phyloP scores from a whole-genome alignment of 805 yeast species.

The Kuraishia cidri region DNA sequence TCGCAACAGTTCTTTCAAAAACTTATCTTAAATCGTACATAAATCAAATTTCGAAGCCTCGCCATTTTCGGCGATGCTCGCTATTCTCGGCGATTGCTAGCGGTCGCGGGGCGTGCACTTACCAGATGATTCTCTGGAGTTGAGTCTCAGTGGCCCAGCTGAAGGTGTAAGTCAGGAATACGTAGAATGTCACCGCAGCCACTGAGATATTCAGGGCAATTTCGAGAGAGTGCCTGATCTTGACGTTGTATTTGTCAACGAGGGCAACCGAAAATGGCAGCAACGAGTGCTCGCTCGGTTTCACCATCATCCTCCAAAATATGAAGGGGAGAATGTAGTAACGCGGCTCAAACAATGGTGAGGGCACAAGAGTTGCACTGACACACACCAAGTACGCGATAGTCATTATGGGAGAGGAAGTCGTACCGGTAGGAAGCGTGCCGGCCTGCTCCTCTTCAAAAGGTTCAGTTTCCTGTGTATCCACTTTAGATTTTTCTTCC shows the following conservation, averaged over 20 bases:
- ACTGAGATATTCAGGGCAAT: conserved; percentile 52
- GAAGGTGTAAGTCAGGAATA: conserved; percentile 59
- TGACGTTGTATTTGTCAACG: too few species aligned
- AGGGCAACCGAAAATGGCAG: too few species aligned
- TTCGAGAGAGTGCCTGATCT: conserved; percentile 39
- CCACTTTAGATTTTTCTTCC: conserved; percentile 2
- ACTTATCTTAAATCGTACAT: too few species aligned
- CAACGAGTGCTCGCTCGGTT: too few species aligned
- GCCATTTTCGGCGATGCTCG: too few species aligned
- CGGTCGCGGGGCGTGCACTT: too few species aligned
- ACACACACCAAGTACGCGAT: conserved; percentile 44
- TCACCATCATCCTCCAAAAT: conserved; percentile 57
- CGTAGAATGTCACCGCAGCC: conserved; percentile 38
- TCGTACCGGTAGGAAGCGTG: too few species aligned
- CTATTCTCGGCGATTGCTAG: too few species aligned
- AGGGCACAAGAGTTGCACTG: conserved; percentile 62
- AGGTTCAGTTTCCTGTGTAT: conserved; percentile 1
- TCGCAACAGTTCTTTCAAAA: too few species aligned
- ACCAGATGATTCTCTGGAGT: conserved; percentile 87
- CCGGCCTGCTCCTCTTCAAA: too few species aligned
- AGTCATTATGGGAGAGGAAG: conserved; percentile 25
- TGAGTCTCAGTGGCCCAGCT: conserved; percentile 57
- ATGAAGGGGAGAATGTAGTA: conserved; percentile 80
- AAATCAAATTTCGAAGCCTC: too few species aligned
- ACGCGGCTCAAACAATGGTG: conserved; percentile 92